Evolutionary conservation across 352 stramenopile species (phyloP), one percentile per base, ranked within the genome.

Genomic region (Globisporangium takayamanum): DNA sequence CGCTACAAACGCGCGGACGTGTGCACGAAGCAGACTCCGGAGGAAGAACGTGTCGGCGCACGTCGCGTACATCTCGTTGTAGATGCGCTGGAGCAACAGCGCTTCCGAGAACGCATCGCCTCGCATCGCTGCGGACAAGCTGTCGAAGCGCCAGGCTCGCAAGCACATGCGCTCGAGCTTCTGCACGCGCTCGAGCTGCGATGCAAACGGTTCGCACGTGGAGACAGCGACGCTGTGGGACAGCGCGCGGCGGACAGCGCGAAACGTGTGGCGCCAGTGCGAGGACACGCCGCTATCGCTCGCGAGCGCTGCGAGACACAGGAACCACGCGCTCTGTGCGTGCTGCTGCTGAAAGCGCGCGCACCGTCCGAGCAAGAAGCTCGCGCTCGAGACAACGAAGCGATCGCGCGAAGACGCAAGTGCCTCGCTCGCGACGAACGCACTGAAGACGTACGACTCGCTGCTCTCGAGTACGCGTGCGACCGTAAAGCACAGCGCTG

Each of bases 101-200:
- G 77, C 66, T 57, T 88, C 80, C 33, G 59, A 62, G 58, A 81
- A 84, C 26, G 79, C 59, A n/a, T 74, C 64, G 1, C 74, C 79
- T 33, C 59, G 53, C 18, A 84, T 56, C 8, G 30, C 46, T 11
- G 59, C 18, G 0, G 80, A 59, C 15, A 87, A 56, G 52, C 77
- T 89, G 45, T 84, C 66, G 22, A 62, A 78, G 7, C 58, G 37
- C 80, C 77, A 88, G 0, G 80, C 77, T 22, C 82, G 83, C 12
- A 87, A 46, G 22, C 75, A 78, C 72, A 88, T 79, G 16, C 80
- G 72, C 45, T 89, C 77, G 5, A 89, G 73, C 52, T 88, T 89
- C 16, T 68, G 50, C 0, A 85, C 47, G 3, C 74, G 75, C 33
- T 76, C 70, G 0, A 88, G 63, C 12, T 68, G 73, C 15, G 36